Evolutionary conservation across 2,329 filamentous ascomycete species (phyloP), one percentile per base, ranked within the genome.

Genomic region (Teratosphaeria destructans): DNA sequence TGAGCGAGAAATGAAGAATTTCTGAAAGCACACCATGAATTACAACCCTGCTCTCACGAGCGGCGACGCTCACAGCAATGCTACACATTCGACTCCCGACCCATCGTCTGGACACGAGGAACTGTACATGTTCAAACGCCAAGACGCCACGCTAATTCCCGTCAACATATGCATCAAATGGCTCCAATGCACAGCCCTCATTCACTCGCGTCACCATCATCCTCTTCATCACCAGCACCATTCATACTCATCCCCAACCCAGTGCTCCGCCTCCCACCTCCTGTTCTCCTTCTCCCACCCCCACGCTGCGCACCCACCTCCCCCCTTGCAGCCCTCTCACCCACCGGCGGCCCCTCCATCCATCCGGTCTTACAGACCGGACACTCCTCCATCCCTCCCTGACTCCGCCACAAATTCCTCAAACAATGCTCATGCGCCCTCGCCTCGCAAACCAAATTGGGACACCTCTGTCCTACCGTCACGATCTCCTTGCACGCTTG

Each of bases 401-500:
- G 80, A 49, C 84, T 82, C 23, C 87, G 80, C 79, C 90, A 95
- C 72, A 87, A 90, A 32, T 83, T 85, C 12, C 84, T 81, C 59
- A 84, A 80, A 72, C 91, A 96, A 56, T 86, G 84, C 63, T 91
- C 83, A 72, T 96, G 92, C 16, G 96, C 73, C 11, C 92, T 80
- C 11, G 85, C 80, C 34, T 75, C 77, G 71, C 92, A 96, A 23
- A 85, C 80, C 43, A 81, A 75, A 61, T 88, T 81, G 2, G 79
- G 73, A 74, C 92, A 96, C 58, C 92, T 82, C 78, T 91, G 82
- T 0, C 92, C 91, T 64, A 88, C 77, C 0, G 93, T 99, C 49
- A 97, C 84, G 62, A 97, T 87, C 64, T 96, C 91, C 72, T 85
- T 88, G 74, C 94, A 99, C 0, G 89, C 91, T 69, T 88, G 83